Conservation (phyloP, 768 basidiomycete genomes). For the Scleroderma bovista region DNA sequence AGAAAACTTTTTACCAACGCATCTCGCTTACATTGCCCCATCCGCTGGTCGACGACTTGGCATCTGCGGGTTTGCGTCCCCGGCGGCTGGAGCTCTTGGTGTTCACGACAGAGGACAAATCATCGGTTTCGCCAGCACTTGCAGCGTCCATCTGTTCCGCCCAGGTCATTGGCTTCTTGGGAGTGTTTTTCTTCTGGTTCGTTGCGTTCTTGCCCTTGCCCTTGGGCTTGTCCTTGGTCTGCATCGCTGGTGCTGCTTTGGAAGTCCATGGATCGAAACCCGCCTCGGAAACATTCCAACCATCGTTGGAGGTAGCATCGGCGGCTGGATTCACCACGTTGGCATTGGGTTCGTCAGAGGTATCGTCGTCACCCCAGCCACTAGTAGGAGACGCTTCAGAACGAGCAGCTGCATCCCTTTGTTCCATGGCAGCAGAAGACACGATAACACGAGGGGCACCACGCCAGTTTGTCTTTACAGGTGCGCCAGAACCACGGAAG, state of each 20-base stretch:
- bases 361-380: constrained; percentile 19
- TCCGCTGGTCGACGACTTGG: background rate
- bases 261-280: constrained; percentile 19
- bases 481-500: constrained; percentile 26
- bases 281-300: constrained; percentile 19
- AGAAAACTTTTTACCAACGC: background rate
- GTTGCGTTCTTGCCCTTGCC: too few species aligned
- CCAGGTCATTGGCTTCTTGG: constrained; percentile 5
- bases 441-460: constrained; percentile 23
- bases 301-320: constrained; percentile 13
- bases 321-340: background rate
- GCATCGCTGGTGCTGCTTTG: background rate
- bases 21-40: background rate
- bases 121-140: constrained; percentile 4
- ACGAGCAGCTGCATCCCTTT: constrained; percentile 13
- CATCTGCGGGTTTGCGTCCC: background rate
- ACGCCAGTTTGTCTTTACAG: constrained; percentile 28
- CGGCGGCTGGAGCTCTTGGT: background rate
- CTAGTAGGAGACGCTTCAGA: constrained; percentile 2
- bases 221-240: too few species aligned
- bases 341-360: constrained; percentile 5
- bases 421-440: constrained; percentile 18
- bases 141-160: constrained; percentile 24
- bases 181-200: too few species aligned
- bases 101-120: background rate